phyloP scores from a whole-genome alignment of 805 yeast genomes.

The Candida qinlingensis region DNA sequence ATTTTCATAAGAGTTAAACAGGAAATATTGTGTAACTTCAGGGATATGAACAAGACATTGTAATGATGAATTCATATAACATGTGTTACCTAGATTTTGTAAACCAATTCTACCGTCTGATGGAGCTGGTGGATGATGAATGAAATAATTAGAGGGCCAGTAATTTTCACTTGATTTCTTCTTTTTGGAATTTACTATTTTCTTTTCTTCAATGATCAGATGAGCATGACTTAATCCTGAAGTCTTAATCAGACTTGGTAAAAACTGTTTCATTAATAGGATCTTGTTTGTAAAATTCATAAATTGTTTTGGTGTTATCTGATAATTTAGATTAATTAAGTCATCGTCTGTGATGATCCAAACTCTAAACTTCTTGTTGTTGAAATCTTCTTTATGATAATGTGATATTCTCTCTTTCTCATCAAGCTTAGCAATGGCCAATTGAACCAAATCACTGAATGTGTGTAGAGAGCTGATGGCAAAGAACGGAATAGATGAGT shows the following conservation, averaged over 20 bases:
- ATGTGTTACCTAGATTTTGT: constrained; percentile 79
- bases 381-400: background rate
- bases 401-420: constrained; percentile 10
- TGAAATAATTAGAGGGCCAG: constrained; percentile 33
- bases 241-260: constrained; percentile 17
- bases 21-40: constrained; percentile 72
- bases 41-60: constrained; percentile 88
- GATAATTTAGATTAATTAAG: constrained; percentile 11
- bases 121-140: constrained; percentile 27
- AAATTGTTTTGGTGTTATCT: constrained; percentile 26
- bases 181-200: background rate
- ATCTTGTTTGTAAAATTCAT: constrained; percentile 19
- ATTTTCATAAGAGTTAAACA: constrained; percentile 47
- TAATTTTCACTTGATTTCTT: constrained; percentile 19
- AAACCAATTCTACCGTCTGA: constrained; percentile 55
- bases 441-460: constrained; percentile 12
- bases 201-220: constrained; percentile 30
- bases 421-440: constrained; percentile 13
- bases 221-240: constrained; percentile 21
- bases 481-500: constrained; percentile 24
- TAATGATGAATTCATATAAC: constrained; percentile 92
- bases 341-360: constrained; percentile 20
- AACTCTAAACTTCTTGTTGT: constrained; percentile 14
- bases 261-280: constrained; percentile 21
- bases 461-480: constrained; percentile 31